These are phyloP conservation scores for Orbilia oligospora DNA, from an alignment of 2,329 filamentous ascomycete species.

Conservation along the genomic window DNA sequence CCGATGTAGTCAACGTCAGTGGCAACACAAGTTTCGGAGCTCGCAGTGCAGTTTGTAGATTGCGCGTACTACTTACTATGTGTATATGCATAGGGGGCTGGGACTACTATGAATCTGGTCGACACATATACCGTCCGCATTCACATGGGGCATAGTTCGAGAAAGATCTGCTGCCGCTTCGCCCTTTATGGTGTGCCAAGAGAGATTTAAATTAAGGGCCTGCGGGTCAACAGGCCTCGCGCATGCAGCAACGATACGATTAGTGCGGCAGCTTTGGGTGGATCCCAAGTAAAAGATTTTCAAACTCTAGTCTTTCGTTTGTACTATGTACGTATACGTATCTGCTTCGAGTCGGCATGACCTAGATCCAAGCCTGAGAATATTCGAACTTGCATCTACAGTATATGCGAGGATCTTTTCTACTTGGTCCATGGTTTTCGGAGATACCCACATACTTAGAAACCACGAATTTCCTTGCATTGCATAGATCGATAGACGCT, in stretches of 20 bases:
- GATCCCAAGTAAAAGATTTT: conserved; percentile 1
- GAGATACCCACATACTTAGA: neutral
- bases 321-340: too few relatives aligned
- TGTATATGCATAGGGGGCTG: too few relatives aligned
- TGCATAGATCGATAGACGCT: conserved; percentile 6
- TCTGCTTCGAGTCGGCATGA: too few relatives aligned
- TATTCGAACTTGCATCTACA: neutral
- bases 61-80: too few relatives aligned
- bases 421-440: neutral
- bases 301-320: neutral
- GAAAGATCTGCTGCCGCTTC: neutral
- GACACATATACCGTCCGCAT: conserved; percentile 32
- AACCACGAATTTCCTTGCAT: neutral
- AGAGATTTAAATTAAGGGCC: conserved; percentile 31
- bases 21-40: conserved; percentile 36
- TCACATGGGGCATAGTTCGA: conserved; percentile 10
- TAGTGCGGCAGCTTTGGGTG: neutral
- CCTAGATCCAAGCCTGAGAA: neutral
- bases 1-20: conserved; percentile 12
- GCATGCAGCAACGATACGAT: conserved; percentile 15
- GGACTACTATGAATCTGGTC: neutral
- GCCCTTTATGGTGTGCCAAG: neutral
- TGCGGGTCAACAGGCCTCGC: conserved; percentile 27
- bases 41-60: too few relatives aligned
- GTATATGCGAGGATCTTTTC: neutral